These are phyloP conservation scores for Pleodorina starrii DNA, from an alignment of 139 green algal species.

Conservation along the genomic window DNA sequence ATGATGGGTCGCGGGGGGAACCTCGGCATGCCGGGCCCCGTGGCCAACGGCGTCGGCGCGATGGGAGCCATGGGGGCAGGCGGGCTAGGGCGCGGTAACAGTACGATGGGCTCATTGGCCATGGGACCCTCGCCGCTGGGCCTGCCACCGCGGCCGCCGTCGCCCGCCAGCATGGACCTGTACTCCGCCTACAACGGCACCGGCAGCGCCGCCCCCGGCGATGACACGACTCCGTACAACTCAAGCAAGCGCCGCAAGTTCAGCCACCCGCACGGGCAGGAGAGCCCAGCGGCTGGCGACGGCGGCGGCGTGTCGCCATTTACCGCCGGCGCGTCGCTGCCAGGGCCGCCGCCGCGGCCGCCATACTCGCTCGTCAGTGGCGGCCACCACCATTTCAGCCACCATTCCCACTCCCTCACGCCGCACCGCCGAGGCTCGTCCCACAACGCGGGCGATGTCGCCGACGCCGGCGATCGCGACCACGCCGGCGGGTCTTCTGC, in stretches of 20 bases:
- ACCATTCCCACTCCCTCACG: neutral
- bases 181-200: slow-evolving; percentile 10
- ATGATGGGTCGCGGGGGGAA: neutral
- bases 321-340: neutral
- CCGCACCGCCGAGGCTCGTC: neutral
- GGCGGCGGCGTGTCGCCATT: neutral
- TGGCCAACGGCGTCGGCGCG: neutral
- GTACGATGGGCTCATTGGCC: slow-evolving; percentile 9
- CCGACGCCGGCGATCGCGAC: slow-evolving; percentile 6
- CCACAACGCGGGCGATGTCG: neutral
- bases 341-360: slow-evolving; percentile 21
- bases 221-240: neutral
- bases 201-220: neutral
- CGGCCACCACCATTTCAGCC: neutral
- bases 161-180: slow-evolving; percentile 1
- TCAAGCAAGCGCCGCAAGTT: slow-evolving; percentile 27
- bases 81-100: neutral
- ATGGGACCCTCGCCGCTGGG: slow-evolving; percentile 30
- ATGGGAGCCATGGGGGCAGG: neutral
- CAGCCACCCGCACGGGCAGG: slow-evolving; percentile 21
- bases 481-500: neutral
- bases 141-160: slow-evolving; percentile 22
- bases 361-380: neutral
- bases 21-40: neutral
- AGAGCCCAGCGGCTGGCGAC: neutral